These are phyloP conservation scores for Trypanosomatidae sp. DNA, from an alignment of 208 protist species.

Conservation along the genomic window DNA sequence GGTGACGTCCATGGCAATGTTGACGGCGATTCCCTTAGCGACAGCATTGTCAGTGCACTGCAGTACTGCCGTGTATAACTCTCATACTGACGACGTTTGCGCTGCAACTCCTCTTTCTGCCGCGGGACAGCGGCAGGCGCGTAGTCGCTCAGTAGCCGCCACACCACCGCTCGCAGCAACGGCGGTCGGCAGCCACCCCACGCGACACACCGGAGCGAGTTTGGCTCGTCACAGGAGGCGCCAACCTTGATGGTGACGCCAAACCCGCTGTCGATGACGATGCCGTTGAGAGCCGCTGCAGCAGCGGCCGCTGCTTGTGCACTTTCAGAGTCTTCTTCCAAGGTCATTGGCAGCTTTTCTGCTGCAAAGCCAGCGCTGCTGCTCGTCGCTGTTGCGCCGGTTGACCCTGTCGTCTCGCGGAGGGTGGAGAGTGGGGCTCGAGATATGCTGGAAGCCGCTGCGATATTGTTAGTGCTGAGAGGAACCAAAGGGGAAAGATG, in stretches of 20 bases:
- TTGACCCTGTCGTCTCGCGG: neutral
- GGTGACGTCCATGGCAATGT: neutral
- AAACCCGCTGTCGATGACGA: conserved; percentile 20
- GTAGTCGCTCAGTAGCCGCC: conserved; percentile 64
- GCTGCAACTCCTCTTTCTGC: conserved; percentile 53
- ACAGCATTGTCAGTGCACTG: conserved; percentile 23
- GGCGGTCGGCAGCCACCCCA: conserved; percentile 53
- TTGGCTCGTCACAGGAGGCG: conserved; percentile 39
- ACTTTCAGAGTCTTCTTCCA: neutral
- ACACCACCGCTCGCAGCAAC: conserved; percentile 51
- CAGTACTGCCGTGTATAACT: conserved; percentile 56
- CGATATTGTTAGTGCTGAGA: neutral
- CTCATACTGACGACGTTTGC: conserved; percentile 68
- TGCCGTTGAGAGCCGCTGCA: conserved; percentile 4
- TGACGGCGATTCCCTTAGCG: neutral
- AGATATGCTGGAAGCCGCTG: neutral
- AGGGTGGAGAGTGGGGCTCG: neutral
- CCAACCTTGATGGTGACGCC: conserved; percentile 34
- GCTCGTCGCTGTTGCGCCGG: neutral
- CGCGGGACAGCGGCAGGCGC: conserved; percentile 31
- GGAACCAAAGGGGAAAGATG: neutral
- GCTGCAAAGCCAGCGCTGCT: neutral
- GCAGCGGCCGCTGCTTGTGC: conserved; percentile 6
- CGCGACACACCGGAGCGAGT: conserved; percentile 43
- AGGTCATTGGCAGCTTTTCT: neutral